A percentile compares a stretch with the other conserved stretches of the same genome.
Conservation (phyloP, 805 yeast species). For the Myxozyma neglecta region DNA sequence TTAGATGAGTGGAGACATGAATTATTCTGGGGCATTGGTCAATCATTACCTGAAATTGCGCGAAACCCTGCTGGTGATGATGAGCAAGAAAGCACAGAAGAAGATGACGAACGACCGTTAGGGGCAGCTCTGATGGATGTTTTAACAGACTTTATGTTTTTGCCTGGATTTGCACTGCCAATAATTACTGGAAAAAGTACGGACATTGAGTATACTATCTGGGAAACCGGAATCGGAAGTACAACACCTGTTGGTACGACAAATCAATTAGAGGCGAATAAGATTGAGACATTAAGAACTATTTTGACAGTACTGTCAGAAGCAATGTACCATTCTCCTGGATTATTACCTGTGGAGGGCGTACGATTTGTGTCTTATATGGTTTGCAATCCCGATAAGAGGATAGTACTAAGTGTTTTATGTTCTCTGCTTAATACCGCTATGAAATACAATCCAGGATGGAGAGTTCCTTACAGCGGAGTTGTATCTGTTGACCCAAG, state of each 20-base stretch:
- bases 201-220: slow-evolving; percentile 48
- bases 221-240: slow-evolving; percentile 82
- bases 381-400: slow-evolving; percentile 50
- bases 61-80: not conserved
- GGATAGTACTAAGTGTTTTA: slow-evolving; percentile 51
- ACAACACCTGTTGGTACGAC: slow-evolving; percentile 39
- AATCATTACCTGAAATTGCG: not conserved
- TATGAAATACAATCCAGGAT: slow-evolving; percentile 42
- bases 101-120: slow-evolving; percentile 32
- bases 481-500: slow-evolving; percentile 34
- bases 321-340: slow-evolving; percentile 50
- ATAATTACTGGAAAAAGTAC: slow-evolving; percentile 26
- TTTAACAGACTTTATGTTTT: slow-evolving; percentile 53
- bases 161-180: slow-evolving; percentile 56
- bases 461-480: slow-evolving; percentile 41
- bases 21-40: slow-evolving; percentile 49
- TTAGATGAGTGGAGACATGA: slow-evolving; percentile 41
- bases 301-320: slow-evolving; percentile 62
- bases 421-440: slow-evolving; percentile 70
- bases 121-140: slow-evolving; percentile 45
- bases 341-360: slow-evolving; percentile 51
- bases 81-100: not conserved
- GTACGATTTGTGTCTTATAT: slow-evolving; percentile 62
- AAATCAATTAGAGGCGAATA: slow-evolving; percentile 56
- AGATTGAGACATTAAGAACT: slow-evolving; percentile 66